Evolutionary conservation across 108 stramenopile species (phyloP).

Genomic region (Stephanodiscus triporus): DNA sequence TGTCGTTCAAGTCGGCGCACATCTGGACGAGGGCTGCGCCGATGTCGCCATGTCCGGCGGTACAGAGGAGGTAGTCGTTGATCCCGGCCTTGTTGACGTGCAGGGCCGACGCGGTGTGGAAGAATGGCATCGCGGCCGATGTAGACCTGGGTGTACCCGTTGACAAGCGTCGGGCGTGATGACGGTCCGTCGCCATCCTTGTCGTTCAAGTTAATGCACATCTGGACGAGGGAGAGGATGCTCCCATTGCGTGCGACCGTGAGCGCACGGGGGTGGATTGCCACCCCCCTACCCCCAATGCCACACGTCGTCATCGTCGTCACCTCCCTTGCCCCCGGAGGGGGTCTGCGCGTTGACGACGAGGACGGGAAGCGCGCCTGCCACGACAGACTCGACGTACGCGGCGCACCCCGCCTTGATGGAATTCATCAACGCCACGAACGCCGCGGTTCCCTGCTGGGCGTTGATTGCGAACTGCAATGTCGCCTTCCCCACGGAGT

Average conservation of each 20-base stretch:
- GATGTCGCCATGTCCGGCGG: too few relatives aligned
- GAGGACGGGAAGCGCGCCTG: conserved; percentile 59
- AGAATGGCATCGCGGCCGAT: conserved; percentile 72
- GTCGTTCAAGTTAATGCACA: conserved; percentile 73
- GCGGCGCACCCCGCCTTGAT: conserved; percentile 78
- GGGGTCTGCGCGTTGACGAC: conserved; percentile 81
- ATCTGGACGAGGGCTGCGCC: too few relatives aligned
- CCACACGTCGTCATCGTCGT: conserved; percentile 4
- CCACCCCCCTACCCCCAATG: conserved; percentile 62
- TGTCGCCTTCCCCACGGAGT: conserved; percentile 77
- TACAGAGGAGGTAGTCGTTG: too few relatives aligned
- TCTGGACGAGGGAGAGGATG: conserved; percentile 71
- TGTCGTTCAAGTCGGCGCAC: conserved; percentile 72
- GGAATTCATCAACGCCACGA: conserved; percentile 89
- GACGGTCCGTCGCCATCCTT: background rate
- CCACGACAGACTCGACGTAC: conserved; percentile 48
- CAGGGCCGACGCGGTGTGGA: too few relatives aligned
- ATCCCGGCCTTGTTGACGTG: too few relatives aligned
- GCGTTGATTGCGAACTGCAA: conserved; percentile 88
- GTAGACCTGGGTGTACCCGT: conserved; percentile 87
- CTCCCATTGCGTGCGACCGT: conserved; percentile 67
- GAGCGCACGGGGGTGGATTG: conserved; percentile 78
- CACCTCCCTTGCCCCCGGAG: conserved; percentile 44
- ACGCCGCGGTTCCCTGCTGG: conserved; percentile 90
- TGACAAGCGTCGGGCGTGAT: conserved; percentile 71